Evolutionary conservation across 1,284 basidiomycete genomes (phyloP).

Genomic region (Leccinum pachyderme): DNA sequence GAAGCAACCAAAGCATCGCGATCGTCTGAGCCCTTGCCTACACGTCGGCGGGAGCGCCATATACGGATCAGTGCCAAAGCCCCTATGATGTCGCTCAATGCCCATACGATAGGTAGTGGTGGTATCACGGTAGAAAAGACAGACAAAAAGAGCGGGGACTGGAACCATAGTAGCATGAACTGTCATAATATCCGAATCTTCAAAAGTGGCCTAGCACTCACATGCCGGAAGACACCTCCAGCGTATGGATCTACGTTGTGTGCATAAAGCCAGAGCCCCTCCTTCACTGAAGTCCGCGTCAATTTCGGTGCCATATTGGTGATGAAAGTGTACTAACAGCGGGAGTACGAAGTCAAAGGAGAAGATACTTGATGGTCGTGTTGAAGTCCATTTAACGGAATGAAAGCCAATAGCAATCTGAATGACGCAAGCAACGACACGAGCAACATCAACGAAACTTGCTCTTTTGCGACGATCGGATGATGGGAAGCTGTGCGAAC

Average conservation of each 20-base stretch:
- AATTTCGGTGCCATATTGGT: background rate
- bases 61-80: slow-evolving; percentile 68
- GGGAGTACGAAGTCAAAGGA: slow-evolving; percentile 73
- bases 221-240: slow-evolving; percentile 82
- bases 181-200: slow-evolving; percentile 1
- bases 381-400: slow-evolving; percentile 47
- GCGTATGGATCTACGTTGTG: slow-evolving; percentile 81
- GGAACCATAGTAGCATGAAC: background rate
- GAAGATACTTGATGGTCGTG: slow-evolving; percentile 78
- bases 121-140: slow-evolving; percentile 71
- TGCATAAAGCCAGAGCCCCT: slow-evolving; percentile 78
- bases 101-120: slow-evolving; percentile 66
- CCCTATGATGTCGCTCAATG: slow-evolving; percentile 60
- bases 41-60: slow-evolving; percentile 60
- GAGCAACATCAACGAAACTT: slow-evolving; percentile 12
- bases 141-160: slow-evolving; percentile 84
- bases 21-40: slow-evolving; percentile 35
- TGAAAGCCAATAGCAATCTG: slow-evolving; percentile 50
- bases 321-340: slow-evolving; percentile 36
- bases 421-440: slow-evolving; percentile 40
- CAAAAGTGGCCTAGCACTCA: slow-evolving; percentile 38
- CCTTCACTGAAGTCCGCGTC: slow-evolving; percentile 61
- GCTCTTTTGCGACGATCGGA: background rate
- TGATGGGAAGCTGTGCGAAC: slow-evolving; percentile 3
- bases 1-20: slow-evolving; percentile 60